Evolutionary conservation across 179 eudicot species (phyloP).

Genomic region (Corrigiola litoralis): DNA sequence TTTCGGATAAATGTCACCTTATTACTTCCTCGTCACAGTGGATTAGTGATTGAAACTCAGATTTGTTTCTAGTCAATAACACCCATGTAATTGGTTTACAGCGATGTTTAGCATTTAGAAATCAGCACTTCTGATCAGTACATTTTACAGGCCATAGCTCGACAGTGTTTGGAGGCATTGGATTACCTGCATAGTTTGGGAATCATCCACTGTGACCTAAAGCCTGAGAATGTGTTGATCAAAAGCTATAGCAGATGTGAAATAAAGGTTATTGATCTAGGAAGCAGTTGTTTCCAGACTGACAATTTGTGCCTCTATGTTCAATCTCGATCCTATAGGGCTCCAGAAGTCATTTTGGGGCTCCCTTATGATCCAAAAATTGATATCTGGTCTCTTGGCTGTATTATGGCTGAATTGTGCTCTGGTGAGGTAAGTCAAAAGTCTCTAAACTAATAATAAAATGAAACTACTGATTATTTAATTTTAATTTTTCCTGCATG

Average conservation of each 20-base stretch:
- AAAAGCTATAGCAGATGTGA: conserved; percentile 66
- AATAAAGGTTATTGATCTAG: conserved; percentile 67
- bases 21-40: too few species aligned
- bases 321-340: conserved; percentile 93
- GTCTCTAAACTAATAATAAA: neutral
- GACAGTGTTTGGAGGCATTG: conserved; percentile 84
- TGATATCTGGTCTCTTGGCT: conserved; percentile 94
- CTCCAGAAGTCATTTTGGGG: conserved; percentile 94
- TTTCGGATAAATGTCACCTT: too few species aligned
- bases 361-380: conserved; percentile 86
- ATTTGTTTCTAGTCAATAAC: neutral
- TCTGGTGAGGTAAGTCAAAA: conserved; percentile 70
- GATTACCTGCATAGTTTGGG: conserved; percentile 54
- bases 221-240: conserved; percentile 61
- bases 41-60: too few species aligned
- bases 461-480: too few species aligned
- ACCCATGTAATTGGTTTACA: neutral
- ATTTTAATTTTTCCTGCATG: neutral
- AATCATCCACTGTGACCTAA: conserved; percentile 65
- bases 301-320: conserved; percentile 77
- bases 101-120: neutral
- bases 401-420: conserved; percentile 85
- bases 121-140: neutral
- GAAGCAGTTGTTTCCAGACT: conserved; percentile 81
- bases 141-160: conserved; percentile 56